Evolutionary conservation across 164 flowering plant genomes (phyloP).

Genomic region (Vitis labrusca): DNA sequence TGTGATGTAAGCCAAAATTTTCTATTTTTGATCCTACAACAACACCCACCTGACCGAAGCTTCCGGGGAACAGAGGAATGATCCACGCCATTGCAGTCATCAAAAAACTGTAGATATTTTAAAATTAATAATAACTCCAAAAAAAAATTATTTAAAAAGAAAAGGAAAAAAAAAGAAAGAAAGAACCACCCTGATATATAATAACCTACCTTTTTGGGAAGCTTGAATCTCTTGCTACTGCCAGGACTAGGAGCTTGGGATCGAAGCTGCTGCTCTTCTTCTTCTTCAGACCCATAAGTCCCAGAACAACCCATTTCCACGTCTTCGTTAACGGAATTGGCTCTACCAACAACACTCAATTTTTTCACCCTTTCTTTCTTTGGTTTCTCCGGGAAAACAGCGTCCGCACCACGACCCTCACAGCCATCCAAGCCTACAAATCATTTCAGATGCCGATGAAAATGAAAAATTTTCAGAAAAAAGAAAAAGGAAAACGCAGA

Average conservation of each 20-base stretch:
- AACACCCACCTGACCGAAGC: constrained; percentile 63
- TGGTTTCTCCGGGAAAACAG: constrained; percentile 26
- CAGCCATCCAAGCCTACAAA: constrained; percentile 20
- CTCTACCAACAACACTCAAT: constrained; percentile 24
- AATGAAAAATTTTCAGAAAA: background rate
- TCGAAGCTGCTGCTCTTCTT: constrained; percentile 25
- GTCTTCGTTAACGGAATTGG: constrained; percentile 23
- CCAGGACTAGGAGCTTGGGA: constrained; percentile 1
- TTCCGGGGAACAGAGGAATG: constrained; percentile 71
- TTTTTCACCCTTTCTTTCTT: constrained; percentile 35
- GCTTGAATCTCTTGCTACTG: constrained; percentile 37
- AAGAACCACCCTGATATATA: no score
- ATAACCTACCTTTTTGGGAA: constrained; percentile 45
- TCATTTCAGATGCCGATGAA: background rate
- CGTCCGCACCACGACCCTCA: constrained; percentile 16
- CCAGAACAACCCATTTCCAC: constrained; percentile 41
- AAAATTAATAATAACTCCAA: background rate
- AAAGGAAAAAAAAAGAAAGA: background rate
- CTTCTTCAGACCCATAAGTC: constrained; percentile 37
- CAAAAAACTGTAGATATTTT: constrained; percentile 36
- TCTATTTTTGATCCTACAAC: constrained; percentile 7
- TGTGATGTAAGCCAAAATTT: background rate
- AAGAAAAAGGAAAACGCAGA: background rate
- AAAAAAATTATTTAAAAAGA: background rate
- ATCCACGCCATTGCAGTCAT: constrained; percentile 43